A percentile compares a stretch with the other conserved stretches of the same genome.
Evolutionary conservation across 78 protist species (phyloP).

Genomic region (Dictyostelium brefeldianum): DNA sequence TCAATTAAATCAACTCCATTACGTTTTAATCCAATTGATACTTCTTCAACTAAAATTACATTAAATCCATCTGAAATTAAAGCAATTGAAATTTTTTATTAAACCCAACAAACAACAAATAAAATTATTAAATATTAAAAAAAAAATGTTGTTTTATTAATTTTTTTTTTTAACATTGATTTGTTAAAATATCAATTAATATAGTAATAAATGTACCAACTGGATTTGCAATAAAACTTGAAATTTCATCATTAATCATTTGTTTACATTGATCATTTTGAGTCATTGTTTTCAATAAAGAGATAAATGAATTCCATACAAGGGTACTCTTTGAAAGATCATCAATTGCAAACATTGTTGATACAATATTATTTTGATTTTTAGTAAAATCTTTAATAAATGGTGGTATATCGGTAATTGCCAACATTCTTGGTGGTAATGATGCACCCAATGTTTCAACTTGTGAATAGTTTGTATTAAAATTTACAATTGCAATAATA

Average conservation of each 20-base stretch:
- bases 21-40: background rate
- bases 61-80: constrained; percentile 5
- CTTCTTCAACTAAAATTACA: background rate
- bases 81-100: constrained; percentile 11
- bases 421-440: constrained; percentile 22
- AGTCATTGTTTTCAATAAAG: background rate
- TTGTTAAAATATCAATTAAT: constrained; percentile 1
- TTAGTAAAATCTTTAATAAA: constrained; percentile 33
- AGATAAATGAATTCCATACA: constrained; percentile 14
- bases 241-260: background rate
- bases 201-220: background rate
- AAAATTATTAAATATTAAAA: no score
- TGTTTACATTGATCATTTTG: constrained; percentile 30
- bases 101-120: no score
- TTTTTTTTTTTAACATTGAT: background rate
- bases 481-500: constrained; percentile 15
- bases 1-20: background rate
- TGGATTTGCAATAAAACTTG: background rate
- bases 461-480: constrained; percentile 41
- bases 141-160: no score
- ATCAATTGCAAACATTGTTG: constrained; percentile 4
- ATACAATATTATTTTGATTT: constrained; percentile 14
- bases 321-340: constrained; percentile 24
- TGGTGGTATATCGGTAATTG: constrained; percentile 37
- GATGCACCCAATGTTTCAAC: background rate